A percentile compares a stretch with the other conserved stretches of the same genome.
These are phyloP conservation scores for Termitomyces sp. DNA, from an alignment of 768 basidiomycete genomes.

Conservation along the genomic window DNA sequence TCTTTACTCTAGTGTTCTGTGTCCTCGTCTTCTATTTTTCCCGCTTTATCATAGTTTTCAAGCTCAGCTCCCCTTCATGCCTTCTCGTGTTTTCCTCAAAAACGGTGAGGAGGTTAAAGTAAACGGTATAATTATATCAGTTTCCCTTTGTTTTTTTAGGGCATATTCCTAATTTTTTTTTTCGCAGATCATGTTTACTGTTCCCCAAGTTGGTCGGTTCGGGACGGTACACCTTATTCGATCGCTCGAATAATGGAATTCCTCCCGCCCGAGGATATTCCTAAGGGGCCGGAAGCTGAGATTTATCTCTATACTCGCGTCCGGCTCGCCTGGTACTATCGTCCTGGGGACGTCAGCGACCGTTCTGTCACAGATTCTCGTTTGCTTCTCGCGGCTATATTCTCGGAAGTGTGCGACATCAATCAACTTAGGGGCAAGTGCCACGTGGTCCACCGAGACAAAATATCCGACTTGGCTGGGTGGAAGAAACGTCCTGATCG, in stretches of 20 bases:
- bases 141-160: constrained; percentile 11
- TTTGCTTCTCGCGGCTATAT: constrained; percentile 90
- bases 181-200: constrained; percentile 93
- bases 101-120: constrained; percentile 81
- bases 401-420: constrained; percentile 94
- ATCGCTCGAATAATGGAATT: constrained; percentile 98
- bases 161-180: constrained; percentile 24
- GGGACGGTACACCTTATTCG: constrained; percentile 93
- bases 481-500: constrained; percentile 95
- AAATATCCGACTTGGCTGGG: constrained; percentile 85
- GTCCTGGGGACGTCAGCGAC: constrained; percentile 92
- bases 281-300: constrained; percentile 60
- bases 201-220: constrained; percentile 85
- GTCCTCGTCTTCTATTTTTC: constrained; percentile 25
- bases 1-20: constrained; percentile 15
- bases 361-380: constrained; percentile 88
- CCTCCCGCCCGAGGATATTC: constrained; percentile 69
- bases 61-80: constrained; percentile 29
- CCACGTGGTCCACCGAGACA: constrained; percentile 92
- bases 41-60: constrained; percentile 21
- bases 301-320: constrained; percentile 76
- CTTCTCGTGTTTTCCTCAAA: constrained; percentile 61
- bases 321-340: constrained; percentile 94
- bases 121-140: constrained; percentile 57
- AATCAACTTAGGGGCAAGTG: constrained; percentile 90